Evolutionary conservation across 2,329 filamentous ascomycete genomes (phyloP).

Genomic region (Fusarium pininemorale): DNA sequence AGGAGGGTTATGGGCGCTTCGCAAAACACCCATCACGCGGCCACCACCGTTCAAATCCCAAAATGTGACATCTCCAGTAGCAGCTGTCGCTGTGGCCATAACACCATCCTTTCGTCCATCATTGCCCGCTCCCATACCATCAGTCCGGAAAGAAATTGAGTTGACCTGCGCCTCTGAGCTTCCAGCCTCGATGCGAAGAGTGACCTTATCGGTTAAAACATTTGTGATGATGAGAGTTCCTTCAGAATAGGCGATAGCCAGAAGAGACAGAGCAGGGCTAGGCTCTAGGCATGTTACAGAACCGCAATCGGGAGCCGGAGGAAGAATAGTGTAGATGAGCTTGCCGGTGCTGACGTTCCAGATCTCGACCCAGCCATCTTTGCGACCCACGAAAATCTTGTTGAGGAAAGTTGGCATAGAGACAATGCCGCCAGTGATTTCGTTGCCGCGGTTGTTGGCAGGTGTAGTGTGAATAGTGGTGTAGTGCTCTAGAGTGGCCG

Average conservation of each 20-base stretch:
- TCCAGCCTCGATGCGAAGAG: slow-evolving; percentile 75
- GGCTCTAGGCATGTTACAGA: slow-evolving; percentile 88
- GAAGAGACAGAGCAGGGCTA: slow-evolving; percentile 81
- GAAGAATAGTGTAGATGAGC: slow-evolving; percentile 87
- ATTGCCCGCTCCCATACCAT: slow-evolving; percentile 86
- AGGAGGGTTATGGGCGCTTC: slow-evolving; percentile 87
- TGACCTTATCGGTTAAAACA: slow-evolving; percentile 77
- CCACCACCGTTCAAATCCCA: slow-evolving; percentile 96
- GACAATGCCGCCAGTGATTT: slow-evolving; percentile 80
- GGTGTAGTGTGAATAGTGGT: slow-evolving; percentile 77
- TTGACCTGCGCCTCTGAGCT: slow-evolving; percentile 73
- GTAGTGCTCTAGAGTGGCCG: slow-evolving; percentile 84
- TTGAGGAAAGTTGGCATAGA: slow-evolving; percentile 96
- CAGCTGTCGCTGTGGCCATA: slow-evolving; percentile 87
- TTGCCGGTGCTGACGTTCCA: slow-evolving; percentile 97
- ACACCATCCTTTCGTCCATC: slow-evolving; percentile 88
- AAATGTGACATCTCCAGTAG: slow-evolving; percentile 88
- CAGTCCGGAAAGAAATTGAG: slow-evolving; percentile 89
- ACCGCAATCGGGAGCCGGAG: slow-evolving; percentile 76
- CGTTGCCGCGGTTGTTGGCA: slow-evolving; percentile 65
- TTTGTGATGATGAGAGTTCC: slow-evolving; percentile 85
- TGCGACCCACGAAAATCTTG: slow-evolving; percentile 90
- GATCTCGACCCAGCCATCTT: slow-evolving; percentile 91
- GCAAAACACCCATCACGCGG: slow-evolving; percentile 84
- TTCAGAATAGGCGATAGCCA: slow-evolving; percentile 87